A percentile compares a stretch with the other conserved stretches of the same genome.
These are phyloP conservation scores for Aspergillus sp. DNA, from an alignment of 2,329 filamentous ascomycete genomes.

Conservation along the genomic window DNA sequence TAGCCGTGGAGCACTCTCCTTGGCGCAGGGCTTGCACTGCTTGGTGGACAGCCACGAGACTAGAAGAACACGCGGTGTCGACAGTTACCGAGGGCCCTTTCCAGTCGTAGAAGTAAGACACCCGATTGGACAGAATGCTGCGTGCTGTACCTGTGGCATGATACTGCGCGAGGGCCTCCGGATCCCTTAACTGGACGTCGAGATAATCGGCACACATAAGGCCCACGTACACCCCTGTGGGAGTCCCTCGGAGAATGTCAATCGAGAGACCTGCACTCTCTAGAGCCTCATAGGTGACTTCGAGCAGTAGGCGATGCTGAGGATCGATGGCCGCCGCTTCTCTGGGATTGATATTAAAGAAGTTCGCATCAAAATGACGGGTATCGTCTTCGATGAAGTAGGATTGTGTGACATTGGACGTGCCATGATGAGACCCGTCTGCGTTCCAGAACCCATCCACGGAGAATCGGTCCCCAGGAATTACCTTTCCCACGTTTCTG, in stretches of 20 bases:
- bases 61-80: constrained; percentile 48
- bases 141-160: constrained; percentile 26
- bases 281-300: constrained; percentile 12
- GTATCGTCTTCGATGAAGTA: constrained; percentile 11
- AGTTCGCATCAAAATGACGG: constrained; percentile 6
- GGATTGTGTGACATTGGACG: background rate
- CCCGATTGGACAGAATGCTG: constrained; percentile 38
- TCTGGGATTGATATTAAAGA: constrained; percentile 10
- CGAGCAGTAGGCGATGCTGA: constrained; percentile 11
- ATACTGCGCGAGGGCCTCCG: constrained; percentile 2
- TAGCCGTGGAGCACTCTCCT: constrained; percentile 22
- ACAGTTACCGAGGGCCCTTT: constrained; percentile 40
- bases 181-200: constrained; percentile 1
- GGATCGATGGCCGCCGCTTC: constrained; percentile 18
- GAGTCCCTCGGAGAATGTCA: background rate
- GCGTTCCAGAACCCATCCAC: constrained; percentile 5
- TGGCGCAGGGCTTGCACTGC: constrained; percentile 26
- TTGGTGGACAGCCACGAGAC: constrained; percentile 33
- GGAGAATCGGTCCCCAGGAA: constrained; percentile 7
- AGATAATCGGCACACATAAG: constrained; percentile 10
- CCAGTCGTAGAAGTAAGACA: constrained; percentile 29
- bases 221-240: constrained; percentile 10
- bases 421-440: constrained; percentile 7
- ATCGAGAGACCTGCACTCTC: constrained; percentile 8
- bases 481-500: background rate